Percentiles rank a stretch among this genome's conserved stretches.
Evolutionary conservation across 768 basidiomycete genomes (phyloP).

Genomic region (Mycena capillaripes): DNA sequence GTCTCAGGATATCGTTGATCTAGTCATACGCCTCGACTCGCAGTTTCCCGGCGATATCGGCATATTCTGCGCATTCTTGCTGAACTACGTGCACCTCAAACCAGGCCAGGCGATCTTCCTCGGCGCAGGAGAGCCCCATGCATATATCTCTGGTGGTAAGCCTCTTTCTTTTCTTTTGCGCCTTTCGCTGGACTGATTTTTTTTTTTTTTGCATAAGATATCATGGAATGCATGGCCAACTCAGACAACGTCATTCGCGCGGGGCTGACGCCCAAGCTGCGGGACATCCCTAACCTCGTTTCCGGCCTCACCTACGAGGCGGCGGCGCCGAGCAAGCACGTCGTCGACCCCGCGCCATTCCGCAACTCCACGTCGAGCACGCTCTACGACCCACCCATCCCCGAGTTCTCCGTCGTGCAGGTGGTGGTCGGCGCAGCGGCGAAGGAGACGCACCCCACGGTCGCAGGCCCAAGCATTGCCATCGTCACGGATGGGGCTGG

Average conservation of each 20-base stretch:
- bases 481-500: conserved; percentile 84
- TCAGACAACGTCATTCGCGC: conserved; percentile 99
- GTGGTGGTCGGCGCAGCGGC: conserved; percentile 61
- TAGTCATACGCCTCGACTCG: conserved; percentile 71
- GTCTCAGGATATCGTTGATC: conserved; percentile 62
- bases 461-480: conserved; percentile 89
- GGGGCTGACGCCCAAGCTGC: conserved; percentile 95
- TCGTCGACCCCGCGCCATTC: conserved; percentile 74
- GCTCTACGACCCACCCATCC: conserved; percentile 92
- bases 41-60: conserved; percentile 96
- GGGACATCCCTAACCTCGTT: conserved; percentile 93
- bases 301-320: conserved; percentile 89
- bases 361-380: conserved; percentile 49
- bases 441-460: conserved; percentile 67
- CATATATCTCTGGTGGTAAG: conserved; percentile 93
- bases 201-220: conserved; percentile 66
- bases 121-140: conserved; percentile 96
- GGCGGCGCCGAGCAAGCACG: conserved; percentile 75
- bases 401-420: conserved; percentile 91
- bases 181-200: conserved; percentile 13
- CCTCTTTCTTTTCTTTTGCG: neutral
- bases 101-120: conserved; percentile 95
- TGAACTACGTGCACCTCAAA: conserved; percentile 86
- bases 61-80: conserved; percentile 89
- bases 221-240: conserved; percentile 99